Base-by-base conservation (phyloP, 305 asterid species). In the Fraxinus dipetala region DNA sequence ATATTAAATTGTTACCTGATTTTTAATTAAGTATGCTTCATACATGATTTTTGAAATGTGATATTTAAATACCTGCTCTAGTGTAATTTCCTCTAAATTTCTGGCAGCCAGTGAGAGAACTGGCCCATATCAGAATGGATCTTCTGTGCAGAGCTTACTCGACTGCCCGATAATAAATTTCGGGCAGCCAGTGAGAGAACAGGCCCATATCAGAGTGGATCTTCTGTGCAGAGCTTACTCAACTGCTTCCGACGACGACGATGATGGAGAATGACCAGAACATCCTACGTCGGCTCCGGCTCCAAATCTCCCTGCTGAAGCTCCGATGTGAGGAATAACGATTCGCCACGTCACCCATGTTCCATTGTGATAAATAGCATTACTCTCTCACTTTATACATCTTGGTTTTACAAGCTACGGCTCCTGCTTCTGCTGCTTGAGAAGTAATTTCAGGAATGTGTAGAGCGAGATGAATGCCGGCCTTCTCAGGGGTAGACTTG, bases 61-160 rank as follows among this genome's bases (percentile, higher is more conserved):
- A 26, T 26, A 26, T 26, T 26, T 26, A 26, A 26, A 26, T 26
- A 26, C 28, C 28, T 26, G 28, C 28, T 26, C 28, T 26, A 26
- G 28, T 26, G 28, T 26, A 26, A 26, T 26, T 26, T 26, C 28
- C 28, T 26, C 28, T 56, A 56, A 56, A 56, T 16, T 10, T 56
- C 9, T 10, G 65, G 31, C 26, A n/a, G 20, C 63, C 2, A 20
- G 11, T 48, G 59, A 22, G 70, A 20, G 9, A 22, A 1, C 1
- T 22, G 31, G 74, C 72, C 74, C 82, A 26, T 13, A 8, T 75
- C n/a, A 31, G 48, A 26, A 95, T 94, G 98, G 98, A 95, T 83
- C 95, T 92, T 77, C 91, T 94, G 69, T 84, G 87, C 84, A 83
- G 86, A 79, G 91, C 95, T 3, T 93, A 95, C 87, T 86, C 92